phyloP scores from a whole-genome alignment of 2,329 filamentous ascomycete species.

The Trichoderma hamatum region DNA sequence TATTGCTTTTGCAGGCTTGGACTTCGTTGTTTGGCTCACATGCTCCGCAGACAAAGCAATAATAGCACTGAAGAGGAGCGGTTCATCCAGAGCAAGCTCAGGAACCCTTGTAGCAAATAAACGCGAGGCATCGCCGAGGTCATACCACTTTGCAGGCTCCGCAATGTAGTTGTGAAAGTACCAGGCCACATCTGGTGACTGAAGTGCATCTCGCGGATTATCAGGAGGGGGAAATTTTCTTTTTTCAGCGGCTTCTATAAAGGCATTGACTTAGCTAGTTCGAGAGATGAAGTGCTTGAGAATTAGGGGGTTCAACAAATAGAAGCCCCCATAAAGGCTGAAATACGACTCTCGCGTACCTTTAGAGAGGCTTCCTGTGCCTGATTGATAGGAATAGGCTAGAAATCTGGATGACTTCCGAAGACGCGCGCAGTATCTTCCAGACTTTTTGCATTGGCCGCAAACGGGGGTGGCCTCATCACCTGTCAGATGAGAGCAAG shows the following conservation, averaged over 20 bases:
- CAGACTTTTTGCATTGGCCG: constrained; percentile 37
- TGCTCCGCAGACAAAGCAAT: constrained; percentile 51
- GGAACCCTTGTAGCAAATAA: constrained; percentile 45
- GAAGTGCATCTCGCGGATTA: constrained; percentile 37
- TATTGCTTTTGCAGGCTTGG: constrained; percentile 32
- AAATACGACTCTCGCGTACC: not conserved
- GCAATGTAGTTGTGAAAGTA: constrained; percentile 46
- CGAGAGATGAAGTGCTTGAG: not conserved
- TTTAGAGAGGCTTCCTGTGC: not conserved
- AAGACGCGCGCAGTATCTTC: constrained; percentile 42
- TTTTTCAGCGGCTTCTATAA: not conserved
- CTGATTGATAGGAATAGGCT: constrained; percentile 3
- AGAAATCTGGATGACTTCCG: constrained; percentile 30
- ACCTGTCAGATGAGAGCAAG: constrained; percentile 33
- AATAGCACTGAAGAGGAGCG: constrained; percentile 49
- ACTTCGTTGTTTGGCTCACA: constrained; percentile 37
- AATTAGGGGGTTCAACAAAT: not conserved
- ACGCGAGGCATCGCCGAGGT: constrained; percentile 46
- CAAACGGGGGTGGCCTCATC: constrained; percentile 41
- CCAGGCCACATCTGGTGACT: constrained; percentile 38
- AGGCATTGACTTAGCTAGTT: not conserved
- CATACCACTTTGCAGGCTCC: constrained; percentile 50
- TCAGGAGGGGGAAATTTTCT: constrained; percentile 24
- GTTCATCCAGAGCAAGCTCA: constrained; percentile 41
- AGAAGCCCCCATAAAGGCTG: not conserved